Conservation (phyloP, 2,329 filamentous ascomycete genomes). For the Colletotrichum higginsianum region DNA sequence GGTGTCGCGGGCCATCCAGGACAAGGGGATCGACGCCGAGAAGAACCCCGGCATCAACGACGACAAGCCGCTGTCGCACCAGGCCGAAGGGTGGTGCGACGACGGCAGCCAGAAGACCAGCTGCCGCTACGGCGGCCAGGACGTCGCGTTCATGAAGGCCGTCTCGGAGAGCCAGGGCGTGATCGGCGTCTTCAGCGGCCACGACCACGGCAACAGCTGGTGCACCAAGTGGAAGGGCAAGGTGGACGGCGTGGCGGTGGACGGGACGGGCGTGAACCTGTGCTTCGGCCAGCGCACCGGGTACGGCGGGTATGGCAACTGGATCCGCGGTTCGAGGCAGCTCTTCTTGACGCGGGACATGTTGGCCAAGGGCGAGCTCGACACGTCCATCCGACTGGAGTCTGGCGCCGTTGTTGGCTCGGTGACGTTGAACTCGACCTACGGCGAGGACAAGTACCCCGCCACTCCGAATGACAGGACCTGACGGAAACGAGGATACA, state of each 20-base stretch:
- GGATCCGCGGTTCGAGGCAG: slow-evolving; percentile 73
- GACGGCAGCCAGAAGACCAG: slow-evolving; percentile 55
- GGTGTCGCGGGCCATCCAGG: slow-evolving; percentile 58
- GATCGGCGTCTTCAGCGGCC: slow-evolving; percentile 73
- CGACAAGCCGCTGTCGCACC: slow-evolving; percentile 58
- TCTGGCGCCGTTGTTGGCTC: slow-evolving; percentile 65
- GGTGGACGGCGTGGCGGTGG: slow-evolving; percentile 52
- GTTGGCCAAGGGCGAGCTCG: slow-evolving; percentile 58
- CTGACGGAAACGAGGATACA: background rate
- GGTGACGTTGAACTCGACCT: slow-evolving; percentile 72
- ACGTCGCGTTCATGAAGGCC: slow-evolving; percentile 75
- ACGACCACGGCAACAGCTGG: slow-evolving; percentile 77
- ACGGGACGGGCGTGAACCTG: slow-evolving; percentile 62
- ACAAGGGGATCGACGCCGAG: slow-evolving; percentile 54
- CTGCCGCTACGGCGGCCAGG: slow-evolving; percentile 64
- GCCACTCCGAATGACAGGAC: slow-evolving; percentile 56
- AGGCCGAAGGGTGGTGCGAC: slow-evolving; percentile 61
- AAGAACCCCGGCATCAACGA: slow-evolving; percentile 61
- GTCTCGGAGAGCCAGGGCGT: slow-evolving; percentile 68
- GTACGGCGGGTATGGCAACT: slow-evolving; percentile 79
- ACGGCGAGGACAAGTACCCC: slow-evolving; percentile 69
- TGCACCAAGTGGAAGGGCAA: slow-evolving; percentile 65
- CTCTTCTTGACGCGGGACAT: slow-evolving; percentile 62
- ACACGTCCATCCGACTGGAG: slow-evolving; percentile 75
- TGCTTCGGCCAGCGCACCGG: slow-evolving; percentile 78